Percentiles rank a stretch among this genome's conserved stretches.
These are phyloP conservation scores for Apiospora pterosperma DNA, from an alignment of 2,329 filamentous ascomycete genomes.

Conservation along the genomic window DNA sequence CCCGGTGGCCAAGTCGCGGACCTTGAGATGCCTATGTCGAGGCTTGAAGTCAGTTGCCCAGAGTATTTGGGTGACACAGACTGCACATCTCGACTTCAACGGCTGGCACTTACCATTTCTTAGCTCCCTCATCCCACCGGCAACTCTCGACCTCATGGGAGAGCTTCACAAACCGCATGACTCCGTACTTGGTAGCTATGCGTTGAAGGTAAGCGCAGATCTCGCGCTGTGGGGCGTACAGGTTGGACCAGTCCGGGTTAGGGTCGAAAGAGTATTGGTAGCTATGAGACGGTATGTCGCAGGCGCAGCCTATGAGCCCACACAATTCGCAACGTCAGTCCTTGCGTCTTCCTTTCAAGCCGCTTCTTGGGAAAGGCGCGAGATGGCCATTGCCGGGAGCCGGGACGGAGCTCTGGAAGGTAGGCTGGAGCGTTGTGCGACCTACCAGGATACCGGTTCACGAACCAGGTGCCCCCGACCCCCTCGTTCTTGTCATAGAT, in stretches of 20 bases:
- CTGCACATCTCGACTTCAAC: not conserved
- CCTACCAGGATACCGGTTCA: conserved; percentile 33
- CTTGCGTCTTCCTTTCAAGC: not conserved
- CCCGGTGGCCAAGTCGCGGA: conserved; percentile 31
- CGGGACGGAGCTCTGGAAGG: too few species aligned
- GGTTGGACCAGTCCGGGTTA: conserved; percentile 50
- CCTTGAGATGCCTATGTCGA: conserved; percentile 26
- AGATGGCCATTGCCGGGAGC: not conserved
- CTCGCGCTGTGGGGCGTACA: conserved; percentile 47
- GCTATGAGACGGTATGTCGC: conserved; percentile 41
- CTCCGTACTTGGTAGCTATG: conserved; percentile 43
- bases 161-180: conserved; percentile 43
- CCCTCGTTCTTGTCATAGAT: conserved; percentile 32
- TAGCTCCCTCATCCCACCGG: conserved; percentile 35
- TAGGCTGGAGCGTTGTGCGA: not conserved
- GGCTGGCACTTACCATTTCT: conserved; percentile 32
- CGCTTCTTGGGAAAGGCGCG: not conserved
- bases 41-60: not conserved
- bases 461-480: conserved; percentile 36
- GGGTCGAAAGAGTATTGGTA: conserved; percentile 55
- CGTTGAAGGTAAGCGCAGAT: conserved; percentile 46
- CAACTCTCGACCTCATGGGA: conserved; percentile 37
- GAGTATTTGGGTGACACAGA: not conserved
- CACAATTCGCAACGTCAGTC: not conserved
- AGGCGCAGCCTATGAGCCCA: conserved; percentile 22